Evolutionary conservation across 805 yeast genomes (phyloP), one percentile per base, ranked within the genome.

Genomic region (Spathaspora passalidarum): DNA sequence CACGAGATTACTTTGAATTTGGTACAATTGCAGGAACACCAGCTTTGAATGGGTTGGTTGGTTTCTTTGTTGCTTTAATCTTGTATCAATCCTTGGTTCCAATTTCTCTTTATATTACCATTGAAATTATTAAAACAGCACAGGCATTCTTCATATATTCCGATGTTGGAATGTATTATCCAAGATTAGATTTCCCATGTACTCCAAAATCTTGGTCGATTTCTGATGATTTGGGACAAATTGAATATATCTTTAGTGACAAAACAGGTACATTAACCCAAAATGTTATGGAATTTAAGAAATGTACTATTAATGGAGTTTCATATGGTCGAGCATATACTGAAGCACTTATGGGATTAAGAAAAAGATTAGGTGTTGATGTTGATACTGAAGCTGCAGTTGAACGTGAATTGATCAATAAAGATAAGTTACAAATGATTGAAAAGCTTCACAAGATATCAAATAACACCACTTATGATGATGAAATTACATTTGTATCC

Each of bases 241-340:
- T 87, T 52, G 96, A 87, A 60, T 87, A 87, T 59, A 80, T 87
- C 41, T 87, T 87, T 62, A 82, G 89, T 65, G 95, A 86, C 66
- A 86, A 86, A 60, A 86, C 95, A 0, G 95, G 95, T 50, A 86
- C 95, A 1, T 66, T 86, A 56, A 86, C 95, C 1, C 94, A 86
- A 60, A 86, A 86, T 59, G 80, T 86, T 21, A 87, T 87, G 96
- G 94, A 87, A 59, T 86, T 84, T 63, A 87, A 86, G 54, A 87
- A 86, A 60, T 82, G 89, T 62, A 81, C 94, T 2, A 81, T 87
- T 44, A 80, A 80, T 57, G 94, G 94, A 40, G 68, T 73, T 17
- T 72, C 82, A 13, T 87, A 87, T 57, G 95, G 95, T 21, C 66
- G 80, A 49, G 94, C 94, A 0, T 87, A 87, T 56, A 87, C 96